These are phyloP conservation scores for Apiotrichum siamense DNA, from an alignment of 1,284 basidiomycete genomes.

Conservation along the genomic window DNA sequence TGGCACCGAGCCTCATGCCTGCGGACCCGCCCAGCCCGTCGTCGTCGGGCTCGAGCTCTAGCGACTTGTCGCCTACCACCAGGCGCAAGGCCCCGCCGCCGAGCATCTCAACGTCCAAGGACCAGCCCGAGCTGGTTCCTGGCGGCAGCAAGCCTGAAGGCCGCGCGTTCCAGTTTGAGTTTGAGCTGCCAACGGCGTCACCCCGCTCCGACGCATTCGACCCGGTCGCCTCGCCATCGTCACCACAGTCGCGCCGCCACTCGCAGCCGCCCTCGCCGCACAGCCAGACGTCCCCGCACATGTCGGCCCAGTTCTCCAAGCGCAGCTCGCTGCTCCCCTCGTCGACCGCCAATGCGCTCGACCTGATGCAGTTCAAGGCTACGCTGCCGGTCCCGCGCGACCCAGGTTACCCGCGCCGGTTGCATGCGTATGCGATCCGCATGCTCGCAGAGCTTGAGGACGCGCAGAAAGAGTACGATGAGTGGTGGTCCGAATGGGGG, in stretches of 20 bases:
- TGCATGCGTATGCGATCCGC: conserved; percentile 50
- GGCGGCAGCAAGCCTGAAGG: neutral
- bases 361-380: conserved; percentile 20
- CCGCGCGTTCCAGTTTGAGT: conserved; percentile 41
- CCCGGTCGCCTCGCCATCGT: conserved; percentile 18
- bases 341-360: conserved; percentile 38
- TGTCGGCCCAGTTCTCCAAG: conserved; percentile 46
- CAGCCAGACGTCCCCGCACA: conserved; percentile 38
- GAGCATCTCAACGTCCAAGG: conserved; percentile 24
- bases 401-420: conserved; percentile 33
- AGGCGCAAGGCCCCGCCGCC: conserved; percentile 32
- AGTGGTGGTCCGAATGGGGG: conserved; percentile 48
- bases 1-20: conserved; percentile 13
- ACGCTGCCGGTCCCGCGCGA: conserved; percentile 13
- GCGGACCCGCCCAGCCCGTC: conserved; percentile 5
- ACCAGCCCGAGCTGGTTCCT: neutral
- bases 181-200: conserved; percentile 46
- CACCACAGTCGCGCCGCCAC: conserved; percentile 16
- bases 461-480: conserved; percentile 49
- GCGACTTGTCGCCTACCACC: neutral
- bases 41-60: conserved; percentile 4
- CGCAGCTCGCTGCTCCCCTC: conserved; percentile 45
- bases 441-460: conserved; percentile 51
- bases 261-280: conserved; percentile 33
- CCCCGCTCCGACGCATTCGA: conserved; percentile 48